phyloP scores from a whole-genome alignment of 176 grass and related monocot genomes.

The Aegilops umbellulata region DNA sequence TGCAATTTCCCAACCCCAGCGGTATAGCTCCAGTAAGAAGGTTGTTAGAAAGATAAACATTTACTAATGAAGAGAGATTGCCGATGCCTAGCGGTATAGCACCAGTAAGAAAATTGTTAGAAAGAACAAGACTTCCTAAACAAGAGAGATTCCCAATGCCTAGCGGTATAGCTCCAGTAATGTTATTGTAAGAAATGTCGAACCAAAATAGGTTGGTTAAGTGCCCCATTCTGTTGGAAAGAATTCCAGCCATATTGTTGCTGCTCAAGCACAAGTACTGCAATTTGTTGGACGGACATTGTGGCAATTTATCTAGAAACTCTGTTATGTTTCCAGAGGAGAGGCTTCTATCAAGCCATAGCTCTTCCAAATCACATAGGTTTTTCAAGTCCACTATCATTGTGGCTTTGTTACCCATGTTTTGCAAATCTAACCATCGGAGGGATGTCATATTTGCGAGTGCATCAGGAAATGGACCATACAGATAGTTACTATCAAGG shows the following conservation, averaged over 20 bases:
- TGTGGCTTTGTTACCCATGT: not conserved
- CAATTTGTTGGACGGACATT: not conserved
- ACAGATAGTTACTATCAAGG: not conserved
- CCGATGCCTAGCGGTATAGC: not conserved
- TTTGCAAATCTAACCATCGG: not conserved
- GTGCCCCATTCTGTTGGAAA: not conserved
- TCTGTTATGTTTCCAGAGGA: conserved; percentile 4
- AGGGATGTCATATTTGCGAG: not conserved
- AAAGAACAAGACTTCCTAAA: not conserved
- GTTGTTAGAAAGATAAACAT: too few species aligned
- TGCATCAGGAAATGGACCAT: not conserved
- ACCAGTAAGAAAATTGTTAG: not conserved
- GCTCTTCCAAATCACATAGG: not conserved
- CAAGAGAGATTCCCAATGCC: not conserved
- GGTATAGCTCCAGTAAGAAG: too few species aligned
- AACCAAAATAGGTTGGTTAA: not conserved
- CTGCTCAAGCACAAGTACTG: rapidly evolving
- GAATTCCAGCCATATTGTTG: not conserved
- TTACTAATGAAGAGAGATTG: too few species aligned
- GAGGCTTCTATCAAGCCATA: not conserved
- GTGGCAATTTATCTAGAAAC: not conserved
- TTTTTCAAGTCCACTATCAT: not conserved
- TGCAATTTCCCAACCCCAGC: too few species aligned
- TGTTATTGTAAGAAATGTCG: not conserved
- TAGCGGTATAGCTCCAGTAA: not conserved